Percentiles rank a stretch among this genome's conserved stretches.
Conservation (phyloP, 2,329 filamentous ascomycete species). For the Ophiostoma tasmaniense region DNA sequence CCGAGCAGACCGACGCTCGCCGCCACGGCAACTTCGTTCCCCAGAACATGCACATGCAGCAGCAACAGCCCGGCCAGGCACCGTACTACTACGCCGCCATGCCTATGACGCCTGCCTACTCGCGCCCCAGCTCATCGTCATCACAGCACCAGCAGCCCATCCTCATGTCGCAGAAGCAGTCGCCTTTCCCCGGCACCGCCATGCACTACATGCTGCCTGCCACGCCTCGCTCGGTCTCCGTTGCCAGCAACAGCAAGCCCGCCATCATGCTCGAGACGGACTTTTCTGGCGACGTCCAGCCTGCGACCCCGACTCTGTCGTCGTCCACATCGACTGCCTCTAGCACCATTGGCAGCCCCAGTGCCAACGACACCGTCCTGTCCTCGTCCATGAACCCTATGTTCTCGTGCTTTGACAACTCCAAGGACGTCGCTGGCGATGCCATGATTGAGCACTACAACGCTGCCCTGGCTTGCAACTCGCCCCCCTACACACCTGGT, state of each 20-base stretch:
- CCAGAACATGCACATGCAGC: conserved; percentile 45
- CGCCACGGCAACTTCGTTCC: conserved; percentile 70
- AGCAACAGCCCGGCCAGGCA: conserved; percentile 33
- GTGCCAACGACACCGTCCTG: conserved; percentile 59
- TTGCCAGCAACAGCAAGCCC: conserved; percentile 73
- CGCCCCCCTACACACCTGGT: conserved; percentile 87
- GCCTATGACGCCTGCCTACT: conserved; percentile 56
- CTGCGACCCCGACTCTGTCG: conserved; percentile 74
- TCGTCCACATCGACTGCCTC: conserved; percentile 69
- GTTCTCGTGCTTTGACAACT: conserved; percentile 63
- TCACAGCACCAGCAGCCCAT: conserved; percentile 42
- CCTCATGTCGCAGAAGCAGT: conserved; percentile 21
- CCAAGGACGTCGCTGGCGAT: conserved; percentile 43
- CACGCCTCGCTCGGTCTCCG: conserved; percentile 58
- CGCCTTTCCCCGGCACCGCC: conserved; percentile 40
- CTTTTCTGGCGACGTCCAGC: conserved; percentile 57
- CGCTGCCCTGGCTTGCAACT: conserved; percentile 29
- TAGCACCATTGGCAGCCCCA: conserved; percentile 80
- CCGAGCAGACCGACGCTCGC: conserved; percentile 63
- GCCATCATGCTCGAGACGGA: conserved; percentile 73
- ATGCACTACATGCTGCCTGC: conserved; percentile 32
- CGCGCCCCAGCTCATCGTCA: conserved; percentile 55
- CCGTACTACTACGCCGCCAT: conserved; percentile 25
- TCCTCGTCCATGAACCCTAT: conserved; percentile 76
- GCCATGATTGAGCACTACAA: conserved; percentile 10